Base-by-base conservation (phyloP, 2,329 filamentous ascomycete species). In the Fusarium sp. region DNA sequence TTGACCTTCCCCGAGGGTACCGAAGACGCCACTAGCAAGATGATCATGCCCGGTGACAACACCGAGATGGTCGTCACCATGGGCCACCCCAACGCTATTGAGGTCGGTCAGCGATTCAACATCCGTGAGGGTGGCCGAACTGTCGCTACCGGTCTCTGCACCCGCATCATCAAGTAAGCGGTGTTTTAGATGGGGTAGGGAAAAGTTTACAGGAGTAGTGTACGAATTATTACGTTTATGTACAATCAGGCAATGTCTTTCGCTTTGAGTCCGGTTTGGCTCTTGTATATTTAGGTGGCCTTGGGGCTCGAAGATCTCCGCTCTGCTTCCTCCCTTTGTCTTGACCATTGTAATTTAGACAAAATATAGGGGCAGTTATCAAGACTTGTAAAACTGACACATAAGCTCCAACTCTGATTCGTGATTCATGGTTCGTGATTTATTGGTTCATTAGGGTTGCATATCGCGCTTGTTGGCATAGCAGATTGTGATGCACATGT, bases 1-100 rank as follows among this genome's bases (percentile, higher is more conserved):
- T 88, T 99, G 75, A 89, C 85, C 78, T 97, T 95, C 90, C 93
- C 94, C 55, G 94, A 96, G 75, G 92, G 91, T 67, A 91, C 87
- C 67, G 90, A 91, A 80, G 90, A 95, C 74, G 81, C 86, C 62
- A 79, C 85, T 68, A 83, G 83, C 80, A 94, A 93, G 86, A 92
- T 94, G 85, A 90, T 97, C 81, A 96, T 97, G 94, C 96, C 96
- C 52, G 96, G 96, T 81, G 96, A 99, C 88, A 99, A 99, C 82
- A 89, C 97, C 72, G 96, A 99, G 87, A 97, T 99, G 94, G 84
- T 96, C 70, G 92, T 94, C 79, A 88, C 91, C 75, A 90, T 97
- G 77, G 88, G 93, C 82, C 85, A 92, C 82, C 93, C 95, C 68
- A 88, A 96, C 76, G 95, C 95, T 62, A 83, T 97, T 68, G 96